Evolutionary conservation across 345 rosid genomes (phyloP), one percentile per base, ranked within the genome.

Genomic region (Pelargonium nanum): DNA sequence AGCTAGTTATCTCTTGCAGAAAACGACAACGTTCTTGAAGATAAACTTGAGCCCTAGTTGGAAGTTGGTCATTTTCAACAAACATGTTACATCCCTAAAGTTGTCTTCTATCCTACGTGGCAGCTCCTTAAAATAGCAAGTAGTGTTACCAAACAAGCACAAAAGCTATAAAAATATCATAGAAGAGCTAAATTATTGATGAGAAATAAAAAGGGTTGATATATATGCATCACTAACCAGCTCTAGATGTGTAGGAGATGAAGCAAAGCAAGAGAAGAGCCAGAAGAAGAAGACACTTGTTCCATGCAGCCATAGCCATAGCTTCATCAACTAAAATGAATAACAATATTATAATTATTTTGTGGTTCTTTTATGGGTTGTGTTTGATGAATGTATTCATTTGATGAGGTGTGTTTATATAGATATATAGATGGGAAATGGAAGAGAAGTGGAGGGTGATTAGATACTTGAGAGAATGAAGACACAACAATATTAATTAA

Each of bases 251-350:
- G 44, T 45, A 25, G 57, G 78, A 73, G 26, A 72, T 9, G 76
- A 80, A 70, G 78, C 77, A 77, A 63, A 78, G 53, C 4, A 80
- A 48, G 72, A 85, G 22, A 55, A 79, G 52, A 25, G 67, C 56
- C 20, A 75, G 64, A 32, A 83, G 63, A 67, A 78, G 25, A 52
- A 75, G 78, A 64, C 54, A 62, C 67, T 63, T n/a, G n/a, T n/a
- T 75, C 82, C 58, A 65, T 50, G 75, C 52, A 70, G 66, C 53
- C 62, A 53, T 70, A 32, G 68, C 78, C 82, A 77, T 78, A 5
- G 12, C 51, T 54, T 52, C 1, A 63, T 20, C 25, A 2, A 55
- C 22, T 2, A 22, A 22, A 24, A 17, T 30, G 26, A 32, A 22
- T 21, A 6, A 44, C 19, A 26, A 58, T 44, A 5, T 58, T 58